These are phyloP conservation scores for Neonectria sp. DNA, from an alignment of 2,329 filamentous ascomycete species.

Conservation along the genomic window DNA sequence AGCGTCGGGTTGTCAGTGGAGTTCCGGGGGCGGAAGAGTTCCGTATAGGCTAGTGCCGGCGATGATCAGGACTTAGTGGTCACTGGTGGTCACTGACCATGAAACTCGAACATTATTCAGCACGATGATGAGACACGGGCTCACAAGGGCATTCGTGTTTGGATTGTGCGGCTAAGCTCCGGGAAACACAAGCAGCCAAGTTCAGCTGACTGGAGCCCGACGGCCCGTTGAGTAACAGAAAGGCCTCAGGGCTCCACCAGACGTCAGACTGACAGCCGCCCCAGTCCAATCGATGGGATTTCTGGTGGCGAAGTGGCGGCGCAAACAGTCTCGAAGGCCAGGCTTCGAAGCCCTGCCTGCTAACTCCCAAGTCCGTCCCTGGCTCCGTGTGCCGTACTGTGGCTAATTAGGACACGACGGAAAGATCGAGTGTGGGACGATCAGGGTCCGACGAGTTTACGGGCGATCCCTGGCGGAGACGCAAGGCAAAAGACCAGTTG, in stretches of 20 bases:
- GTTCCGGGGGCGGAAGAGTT: constrained; percentile 23
- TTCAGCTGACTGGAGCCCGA: neutral
- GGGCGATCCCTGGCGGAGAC: constrained; percentile 3
- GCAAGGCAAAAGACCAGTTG: constrained; percentile 1
- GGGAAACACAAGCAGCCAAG: constrained; percentile 1
- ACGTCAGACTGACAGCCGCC: constrained; percentile 22
- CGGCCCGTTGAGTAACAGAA: constrained; percentile 14
- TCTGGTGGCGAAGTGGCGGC: constrained; percentile 22
- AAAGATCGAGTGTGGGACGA: constrained; percentile 11
- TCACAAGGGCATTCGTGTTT: neutral
- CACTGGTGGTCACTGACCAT: neutral
- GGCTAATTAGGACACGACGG: neutral
- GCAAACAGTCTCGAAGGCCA: constrained; percentile 13
- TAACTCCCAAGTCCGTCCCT: neutral
- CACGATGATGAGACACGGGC: neutral
- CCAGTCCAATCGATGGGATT: constrained; percentile 9
- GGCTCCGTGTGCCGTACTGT: constrained; percentile 6
- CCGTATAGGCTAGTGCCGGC: constrained; percentile 11
- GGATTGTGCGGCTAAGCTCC: constrained; percentile 21
- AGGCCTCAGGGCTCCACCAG: constrained; percentile 16
- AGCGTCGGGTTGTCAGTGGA: neutral
- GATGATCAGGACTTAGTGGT: neutral
- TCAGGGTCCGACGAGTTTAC: constrained; percentile 21
- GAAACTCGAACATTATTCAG: constrained; percentile 20
- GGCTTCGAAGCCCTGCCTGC: neutral